Base-by-base conservation (phyloP, 208 protist genomes). In the Zelonia costaricensis region DNA sequence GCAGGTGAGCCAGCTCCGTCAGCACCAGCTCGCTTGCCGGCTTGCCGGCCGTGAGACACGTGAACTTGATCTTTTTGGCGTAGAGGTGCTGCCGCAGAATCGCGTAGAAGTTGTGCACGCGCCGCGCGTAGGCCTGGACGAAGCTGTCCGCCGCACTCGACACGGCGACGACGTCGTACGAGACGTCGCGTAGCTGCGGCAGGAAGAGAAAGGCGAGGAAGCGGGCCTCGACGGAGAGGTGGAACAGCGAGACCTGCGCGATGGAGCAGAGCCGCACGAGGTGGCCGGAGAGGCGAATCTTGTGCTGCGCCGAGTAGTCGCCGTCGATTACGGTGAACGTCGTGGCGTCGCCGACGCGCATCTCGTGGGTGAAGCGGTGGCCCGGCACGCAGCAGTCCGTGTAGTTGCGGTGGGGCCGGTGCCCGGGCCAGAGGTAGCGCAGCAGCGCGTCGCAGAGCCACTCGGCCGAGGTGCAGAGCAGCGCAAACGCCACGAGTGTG, bases 181-280 rank as follows among this genome's bases (percentile, higher is more conserved):
- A 93, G 53, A 92, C 84, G 53, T 92, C 89, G 25, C 89, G 80
- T 40, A 95, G 78, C 76, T 95, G 89, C 23, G 89, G 89, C n/a
- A 95, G 66, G 52, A 81, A 95, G 18, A 73, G 65, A 71, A 95
- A 93, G 2, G 86, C 83, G 30, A 70, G 47, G 62, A 92, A 95
- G 25, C 89, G 89, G 1, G 84, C 75, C 61, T 95, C 86, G 4
- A 92, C 64, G 20, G 84, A 90, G 2, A 95, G 68, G 62, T 81
- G 84, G 67, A 95, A 92, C n/a, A 95, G 78, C 31, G 76, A 76
- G 0, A 75, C 81, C 66, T 95, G 88, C 15, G 88, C 78, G n/a
- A 94, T 44, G 9, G 82, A 57, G 63, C 74, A 88, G n/a, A 95
- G 64, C 6, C 85, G 84, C 22, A 49, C 39, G 15, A 95, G 67